Evolutionary conservation across 345 rosid species (phyloP).

Genomic region (Populus euphratica): DNA sequence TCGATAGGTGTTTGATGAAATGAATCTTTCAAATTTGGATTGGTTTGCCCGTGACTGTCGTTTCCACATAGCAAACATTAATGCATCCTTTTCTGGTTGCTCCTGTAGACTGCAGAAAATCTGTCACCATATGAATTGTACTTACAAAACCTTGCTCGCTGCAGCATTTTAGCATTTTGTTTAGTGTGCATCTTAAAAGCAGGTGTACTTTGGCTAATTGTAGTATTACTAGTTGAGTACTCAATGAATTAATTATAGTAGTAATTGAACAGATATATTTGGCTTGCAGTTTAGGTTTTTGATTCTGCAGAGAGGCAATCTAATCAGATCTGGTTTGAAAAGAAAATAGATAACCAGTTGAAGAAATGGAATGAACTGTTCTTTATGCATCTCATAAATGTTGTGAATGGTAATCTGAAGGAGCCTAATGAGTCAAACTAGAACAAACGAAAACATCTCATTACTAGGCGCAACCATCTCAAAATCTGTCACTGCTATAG

Average conservation of each 20-base stretch:
- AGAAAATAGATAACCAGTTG: neutral
- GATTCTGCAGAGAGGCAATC: neutral
- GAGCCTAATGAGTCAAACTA: neutral
- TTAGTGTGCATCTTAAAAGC: neutral
- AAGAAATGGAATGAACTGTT: neutral
- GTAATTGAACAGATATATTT: neutral
- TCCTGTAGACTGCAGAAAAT: neutral
- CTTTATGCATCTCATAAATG: neutral
- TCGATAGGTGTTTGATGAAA: neutral
- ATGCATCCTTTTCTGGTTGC: neutral
- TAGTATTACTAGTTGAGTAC: neutral
- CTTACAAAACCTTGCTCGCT: neutral
- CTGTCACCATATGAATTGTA: neutral
- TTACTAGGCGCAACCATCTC: neutral
- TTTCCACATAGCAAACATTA: neutral
- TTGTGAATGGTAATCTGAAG: neutral
- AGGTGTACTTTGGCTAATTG: neutral
- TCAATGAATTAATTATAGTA: neutral
- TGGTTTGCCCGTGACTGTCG: neutral
- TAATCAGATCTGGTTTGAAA: neutral
- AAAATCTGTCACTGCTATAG: neutral
- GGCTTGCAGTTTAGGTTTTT: neutral
- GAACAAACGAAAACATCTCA: neutral
- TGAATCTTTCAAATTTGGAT: neutral
- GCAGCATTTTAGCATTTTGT: neutral